Percentiles rank a stretch among this genome's conserved stretches.
phyloP scores from a whole-genome alignment of 75 land plant genomes.

The Adiantum capillusveneris region DNA sequence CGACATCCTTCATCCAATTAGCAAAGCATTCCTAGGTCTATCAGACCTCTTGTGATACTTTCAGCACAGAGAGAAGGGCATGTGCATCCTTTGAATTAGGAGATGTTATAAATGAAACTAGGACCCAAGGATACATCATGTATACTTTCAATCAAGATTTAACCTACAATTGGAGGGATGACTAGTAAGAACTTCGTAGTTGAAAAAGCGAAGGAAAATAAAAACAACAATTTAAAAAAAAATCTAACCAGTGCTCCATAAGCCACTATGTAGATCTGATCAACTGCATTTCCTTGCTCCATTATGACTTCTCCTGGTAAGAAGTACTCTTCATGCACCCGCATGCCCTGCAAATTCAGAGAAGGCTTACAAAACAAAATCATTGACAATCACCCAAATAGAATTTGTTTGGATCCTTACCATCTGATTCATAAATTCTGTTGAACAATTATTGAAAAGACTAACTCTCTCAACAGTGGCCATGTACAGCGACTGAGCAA shows the following conservation, averaged over 20 bases:
- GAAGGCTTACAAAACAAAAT: neutral
- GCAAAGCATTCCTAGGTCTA: too few relatives aligned
- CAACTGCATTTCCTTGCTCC: constrained; percentile 70
- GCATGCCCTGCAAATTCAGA: constrained; percentile 38
- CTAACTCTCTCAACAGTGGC: constrained; percentile 38
- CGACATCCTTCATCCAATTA: too few relatives aligned
- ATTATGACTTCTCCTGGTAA: constrained; percentile 78
- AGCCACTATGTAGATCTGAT: constrained; percentile 72
- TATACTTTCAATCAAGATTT: too few relatives aligned
- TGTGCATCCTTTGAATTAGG: too few relatives aligned
- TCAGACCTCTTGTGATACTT: too few relatives aligned
- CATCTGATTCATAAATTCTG: constrained; percentile 68
- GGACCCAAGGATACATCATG: too few relatives aligned
- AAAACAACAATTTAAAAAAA: too few relatives aligned
- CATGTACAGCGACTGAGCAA: constrained; percentile 51
- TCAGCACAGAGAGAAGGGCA: too few relatives aligned
- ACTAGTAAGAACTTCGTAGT: neutral
- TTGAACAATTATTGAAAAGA: constrained; percentile 65
- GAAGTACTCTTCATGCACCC: constrained; percentile 78
- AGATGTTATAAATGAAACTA: too few relatives aligned
- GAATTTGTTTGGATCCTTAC: constrained; percentile 32
- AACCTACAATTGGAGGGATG: neutral
- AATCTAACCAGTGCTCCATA: constrained; percentile 51
- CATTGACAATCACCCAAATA: neutral
- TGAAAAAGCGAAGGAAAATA: neutral